phyloP scores from a whole-genome alignment of 2,329 filamentous ascomycete genomes.

The Colletotrichum costaricense region DNA sequence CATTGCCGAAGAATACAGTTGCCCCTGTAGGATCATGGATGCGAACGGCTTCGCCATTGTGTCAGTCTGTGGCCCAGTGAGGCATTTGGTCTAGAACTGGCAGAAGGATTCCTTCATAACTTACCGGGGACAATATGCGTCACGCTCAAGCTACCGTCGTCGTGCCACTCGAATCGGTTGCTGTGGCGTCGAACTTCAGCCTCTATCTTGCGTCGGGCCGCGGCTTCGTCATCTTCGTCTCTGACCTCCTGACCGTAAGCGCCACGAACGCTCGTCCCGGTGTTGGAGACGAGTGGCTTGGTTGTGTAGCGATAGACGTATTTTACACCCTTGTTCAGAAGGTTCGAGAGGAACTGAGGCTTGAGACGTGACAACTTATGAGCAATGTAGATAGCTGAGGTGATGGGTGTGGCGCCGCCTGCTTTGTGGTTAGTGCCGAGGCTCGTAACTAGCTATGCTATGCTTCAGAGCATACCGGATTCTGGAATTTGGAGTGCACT shows the following conservation, averaged over 20 bases:
- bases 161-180: slow-evolving; percentile 46
- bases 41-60: slow-evolving; percentile 39
- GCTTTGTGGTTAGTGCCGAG: not conserved
- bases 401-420: slow-evolving; percentile 50
- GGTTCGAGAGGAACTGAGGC: slow-evolving; percentile 43
- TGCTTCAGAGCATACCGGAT: slow-evolving; percentile 43
- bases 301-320: slow-evolving; percentile 46
- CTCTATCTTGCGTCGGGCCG: slow-evolving; percentile 43
- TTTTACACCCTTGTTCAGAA: slow-evolving; percentile 43
- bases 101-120: not conserved
- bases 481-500: slow-evolving; percentile 37
- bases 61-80: not conserved
- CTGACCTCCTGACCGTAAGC: slow-evolving; percentile 46
- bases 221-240: slow-evolving; percentile 39
- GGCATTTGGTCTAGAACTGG: not conserved
- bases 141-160: slow-evolving; percentile 48
- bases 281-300: slow-evolving; percentile 44
- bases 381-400: slow-evolving; percentile 44
- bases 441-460: not conserved
- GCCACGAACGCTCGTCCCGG: slow-evolving; percentile 44
- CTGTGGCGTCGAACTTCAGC: slow-evolving; percentile 47
- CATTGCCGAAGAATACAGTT: slow-evolving; percentile 47
- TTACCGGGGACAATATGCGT: slow-evolving; percentile 46
- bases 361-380: slow-evolving; percentile 40
- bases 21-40: slow-evolving; percentile 42